phyloP scores from a whole-genome alignment of 352 stramenopile genomes.

The Globisporangium uncinulatum region DNA sequence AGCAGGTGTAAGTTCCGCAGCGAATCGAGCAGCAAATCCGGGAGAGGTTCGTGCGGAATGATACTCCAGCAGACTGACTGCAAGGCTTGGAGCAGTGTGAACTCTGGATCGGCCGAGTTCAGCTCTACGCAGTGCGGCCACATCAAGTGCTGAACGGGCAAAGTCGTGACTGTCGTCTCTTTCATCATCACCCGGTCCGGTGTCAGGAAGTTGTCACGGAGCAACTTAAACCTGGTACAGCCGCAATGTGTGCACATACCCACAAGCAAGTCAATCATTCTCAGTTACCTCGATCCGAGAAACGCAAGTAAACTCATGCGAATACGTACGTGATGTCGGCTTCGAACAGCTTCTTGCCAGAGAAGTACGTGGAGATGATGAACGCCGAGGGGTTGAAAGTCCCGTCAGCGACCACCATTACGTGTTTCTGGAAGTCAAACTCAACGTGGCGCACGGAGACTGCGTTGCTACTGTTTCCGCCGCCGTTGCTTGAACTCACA shows the following conservation, averaged over 20 bases:
- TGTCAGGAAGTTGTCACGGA: constrained; percentile 55
- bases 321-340: constrained; percentile 28
- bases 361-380: constrained; percentile 38
- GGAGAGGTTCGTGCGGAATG: constrained; percentile 37
- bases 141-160: constrained; percentile 9
- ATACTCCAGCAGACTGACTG: constrained; percentile 23
- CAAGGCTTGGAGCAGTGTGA: constrained; percentile 23
- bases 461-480: constrained; percentile 2
- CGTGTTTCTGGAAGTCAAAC: constrained; percentile 48
- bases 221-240: constrained; percentile 29
- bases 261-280: not conserved
- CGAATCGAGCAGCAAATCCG: constrained; percentile 24
- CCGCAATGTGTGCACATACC: not conserved
- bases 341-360: constrained; percentile 29
- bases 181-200: constrained; percentile 48
- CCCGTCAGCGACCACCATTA: constrained; percentile 44
- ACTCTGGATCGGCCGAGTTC: constrained; percentile 31
- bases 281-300: no score
- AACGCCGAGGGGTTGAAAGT: constrained; percentile 39
- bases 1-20: constrained; percentile 35
- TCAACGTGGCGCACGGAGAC: constrained; percentile 47
- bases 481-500: not conserved
- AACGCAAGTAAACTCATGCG: no score
- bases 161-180: constrained; percentile 22
- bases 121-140: constrained; percentile 43